Base-by-base conservation (phyloP, 2,329 filamentous ascomycete genomes). In the Thermomyces lanuginosus region DNA sequence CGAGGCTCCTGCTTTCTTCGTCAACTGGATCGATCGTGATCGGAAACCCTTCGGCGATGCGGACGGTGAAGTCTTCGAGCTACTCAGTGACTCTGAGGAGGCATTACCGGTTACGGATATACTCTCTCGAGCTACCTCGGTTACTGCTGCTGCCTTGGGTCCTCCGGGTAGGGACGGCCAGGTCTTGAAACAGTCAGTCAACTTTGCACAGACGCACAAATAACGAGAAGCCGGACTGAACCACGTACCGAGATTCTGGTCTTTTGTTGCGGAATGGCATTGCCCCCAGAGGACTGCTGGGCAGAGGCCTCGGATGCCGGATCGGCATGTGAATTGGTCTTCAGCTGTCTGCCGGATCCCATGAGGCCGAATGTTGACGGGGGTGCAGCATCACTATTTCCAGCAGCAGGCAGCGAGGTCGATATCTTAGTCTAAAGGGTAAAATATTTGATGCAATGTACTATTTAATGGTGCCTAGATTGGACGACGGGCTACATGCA, bases 61-160 rank as follows among this genome's bases (percentile, higher is more conserved):
- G 24, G 46, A 36, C 16, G 44, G 38, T 21, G 42, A 41, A 22
- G 44, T 37, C 22, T 49, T 46, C 12, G 51, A 47, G 17, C 43
- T 39, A 13, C 45, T 43, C 11, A 45, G 32, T 34, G n/a, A n/a
- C n/a, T 53, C 49, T 21, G 50, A 48, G 26, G 49, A 43, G 30
- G 44, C 39, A 33, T 47, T 49, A 33, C 49, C 49, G 21, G 54
- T 49, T 26, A 54, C 56, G 20, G 55, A 57, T 26, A 61, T 61
- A 40, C 56, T 62, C 43, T 63, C 60, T 40, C 53, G 52, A 35
- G 56, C 58, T 44, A 62, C 52, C 46, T 63, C 55, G 32, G 59
- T 60, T 39, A 62, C 46, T 26, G 60, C 53, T 19, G 53, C 48
- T 24, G 60, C 56, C 41, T 63, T 64, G 18, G 48, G 47, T 23